Conservation (phyloP, 768 basidiomycete genomes). For the Dendrothele bispora region DNA sequence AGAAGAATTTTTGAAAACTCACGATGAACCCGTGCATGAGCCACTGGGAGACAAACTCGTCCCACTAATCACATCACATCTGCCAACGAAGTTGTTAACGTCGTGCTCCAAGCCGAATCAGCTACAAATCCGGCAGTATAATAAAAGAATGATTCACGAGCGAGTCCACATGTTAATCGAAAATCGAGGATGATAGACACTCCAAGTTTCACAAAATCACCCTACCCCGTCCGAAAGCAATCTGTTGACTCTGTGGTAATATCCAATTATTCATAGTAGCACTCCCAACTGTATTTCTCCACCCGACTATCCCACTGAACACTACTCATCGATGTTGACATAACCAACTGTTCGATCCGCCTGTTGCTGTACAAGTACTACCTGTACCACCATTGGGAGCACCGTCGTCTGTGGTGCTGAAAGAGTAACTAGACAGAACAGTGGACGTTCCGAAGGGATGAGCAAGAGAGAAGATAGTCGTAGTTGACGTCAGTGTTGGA, state of each 20-base stretch:
- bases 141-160: not conserved
- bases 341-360: slow-evolving; percentile 60
- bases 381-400: slow-evolving; percentile 65
- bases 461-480: slow-evolving; percentile 63
- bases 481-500: slow-evolving; percentile 64
- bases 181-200: not conserved
- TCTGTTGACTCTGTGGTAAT: slow-evolving; percentile 54
- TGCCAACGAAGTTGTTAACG: slow-evolving; percentile 58
- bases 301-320: slow-evolving; percentile 63
- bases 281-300: slow-evolving; percentile 57
- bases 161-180: too few relatives aligned
- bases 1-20: slow-evolving; percentile 16
- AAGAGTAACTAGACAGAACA: slow-evolving; percentile 60
- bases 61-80: slow-evolving; percentile 61
- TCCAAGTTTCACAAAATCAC: too few relatives aligned
- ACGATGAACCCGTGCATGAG: slow-evolving; percentile 53
- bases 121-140: slow-evolving; percentile 61
- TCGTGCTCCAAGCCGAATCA: slow-evolving; percentile 52
- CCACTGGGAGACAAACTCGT: slow-evolving; percentile 32
- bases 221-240: slow-evolving; percentile 69
- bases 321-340: slow-evolving; percentile 66
- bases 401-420: slow-evolving; percentile 50
- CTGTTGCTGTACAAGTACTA: slow-evolving; percentile 52
- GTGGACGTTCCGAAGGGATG: slow-evolving; percentile 69
- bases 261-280: slow-evolving; percentile 56